Evolutionary conservation across 768 basidiomycete species (phyloP), one percentile per base, ranked within the genome.

Genomic region (Pleurotus tuber-regium): DNA sequence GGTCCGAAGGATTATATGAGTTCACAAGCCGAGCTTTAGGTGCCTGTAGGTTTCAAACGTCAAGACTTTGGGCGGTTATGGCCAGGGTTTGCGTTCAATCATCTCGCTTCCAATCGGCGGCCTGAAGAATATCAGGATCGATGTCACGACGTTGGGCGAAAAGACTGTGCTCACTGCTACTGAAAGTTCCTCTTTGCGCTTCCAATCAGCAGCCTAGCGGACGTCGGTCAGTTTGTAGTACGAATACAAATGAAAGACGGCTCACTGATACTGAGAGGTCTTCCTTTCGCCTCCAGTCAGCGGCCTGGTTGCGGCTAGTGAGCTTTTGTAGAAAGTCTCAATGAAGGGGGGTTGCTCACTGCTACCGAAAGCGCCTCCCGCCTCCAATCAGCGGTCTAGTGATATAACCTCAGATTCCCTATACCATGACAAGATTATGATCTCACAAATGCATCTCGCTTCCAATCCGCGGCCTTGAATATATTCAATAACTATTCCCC

Each of bases 381-480:
- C 19, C 16, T 48, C 46, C 46, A 36, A 26, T 48, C 46, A 24
- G 41, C 31, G 23, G 46, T 26, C 46, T 31, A 18, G 24, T 9
- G 24, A 46, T 14, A 25, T n/a, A 26, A 24, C n/a, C 26, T 14
- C 43, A 10, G 9, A 46, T 16, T 46, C 28, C 16, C 24, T 21
- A 31, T 16, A 14, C 28, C 25, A 10, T 2, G 29, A 42, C 1
- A 5, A 11, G 14, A 42, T 14, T 3, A 24, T 25, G 18, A 19
- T n/a, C 40, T 9, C 23, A 42, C 40, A 31, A 33, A 26, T 21
- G 46, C 29, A 12, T 48, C 46, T 8, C 46, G 46, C n/a, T 35
- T 48, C 46, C n/a, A 16, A 38, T 38, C 35, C n/a, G 35, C 35
- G n/a, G n/a, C n/a, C 35, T 7, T 19, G 6, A 10, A 16, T 16